Conservation (phyloP, 2,329 filamentous ascomycete genomes). For the Hymenoscyphus infarciens region DNA sequence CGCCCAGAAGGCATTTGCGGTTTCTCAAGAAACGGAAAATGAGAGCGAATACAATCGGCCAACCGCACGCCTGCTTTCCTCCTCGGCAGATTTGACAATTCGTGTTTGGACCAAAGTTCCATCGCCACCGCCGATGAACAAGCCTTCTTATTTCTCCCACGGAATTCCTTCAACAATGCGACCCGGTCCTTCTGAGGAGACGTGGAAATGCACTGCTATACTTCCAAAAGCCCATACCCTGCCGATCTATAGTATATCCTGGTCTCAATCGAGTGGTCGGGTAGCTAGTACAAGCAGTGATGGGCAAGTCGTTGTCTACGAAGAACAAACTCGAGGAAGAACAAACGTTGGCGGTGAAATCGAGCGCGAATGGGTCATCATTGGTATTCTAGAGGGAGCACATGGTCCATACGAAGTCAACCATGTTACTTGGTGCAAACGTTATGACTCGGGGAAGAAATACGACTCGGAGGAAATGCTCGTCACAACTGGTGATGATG, state of each 20-base stretch:
- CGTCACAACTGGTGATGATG: slow-evolving; percentile 89
- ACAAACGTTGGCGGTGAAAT: slow-evolving; percentile 30
- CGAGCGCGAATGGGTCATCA: slow-evolving; percentile 63
- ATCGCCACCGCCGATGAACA: slow-evolving; percentile 32
- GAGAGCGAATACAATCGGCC: slow-evolving; percentile 45
- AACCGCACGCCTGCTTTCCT: slow-evolving; percentile 63
- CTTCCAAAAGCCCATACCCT: slow-evolving; percentile 74
- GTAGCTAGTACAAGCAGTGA: slow-evolving; percentile 90
- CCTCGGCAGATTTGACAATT: slow-evolving; percentile 77
- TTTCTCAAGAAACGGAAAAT: slow-evolving; percentile 9
- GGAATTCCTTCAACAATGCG: slow-evolving; percentile 89
- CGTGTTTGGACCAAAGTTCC: slow-evolving; percentile 67
- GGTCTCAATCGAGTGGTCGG: slow-evolving; percentile 74
- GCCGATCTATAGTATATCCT: slow-evolving; percentile 79
- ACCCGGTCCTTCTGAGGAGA: slow-evolving; percentile 66
- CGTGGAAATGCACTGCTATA: slow-evolving; percentile 75
- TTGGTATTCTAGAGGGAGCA: slow-evolving; percentile 66
- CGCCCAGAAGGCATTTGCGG: slow-evolving; percentile 20
- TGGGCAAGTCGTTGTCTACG: slow-evolving; percentile 75
- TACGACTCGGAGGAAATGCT: slow-evolving; percentile 75
- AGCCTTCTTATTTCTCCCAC: slow-evolving; percentile 31
- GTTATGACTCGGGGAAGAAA: slow-evolving; percentile 63
- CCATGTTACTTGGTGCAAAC: slow-evolving; percentile 80
- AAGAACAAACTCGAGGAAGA: slow-evolving; percentile 47
- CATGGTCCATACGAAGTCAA: slow-evolving; percentile 96